A percentile compares a stretch with the other conserved stretches of the same genome.
These are phyloP conservation scores for Allium cepa DNA, from an alignment of 106 monocot genomes.

Conservation along the genomic window DNA sequence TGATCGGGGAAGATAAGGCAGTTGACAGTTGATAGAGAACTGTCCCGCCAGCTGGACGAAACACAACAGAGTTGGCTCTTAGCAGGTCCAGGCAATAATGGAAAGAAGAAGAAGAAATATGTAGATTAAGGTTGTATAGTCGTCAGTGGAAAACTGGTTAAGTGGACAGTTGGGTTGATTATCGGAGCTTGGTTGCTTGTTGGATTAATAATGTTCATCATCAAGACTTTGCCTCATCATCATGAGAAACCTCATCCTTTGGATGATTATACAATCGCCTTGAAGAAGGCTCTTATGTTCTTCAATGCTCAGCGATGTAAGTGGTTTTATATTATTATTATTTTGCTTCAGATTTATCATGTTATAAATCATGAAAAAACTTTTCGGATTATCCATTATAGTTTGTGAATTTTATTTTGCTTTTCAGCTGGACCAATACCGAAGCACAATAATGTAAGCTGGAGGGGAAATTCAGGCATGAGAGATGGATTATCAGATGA, in stretches of 20 bases:
- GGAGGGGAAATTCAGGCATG: constrained; percentile 74
- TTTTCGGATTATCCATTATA: background rate
- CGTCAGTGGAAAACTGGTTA: constrained; percentile 66
- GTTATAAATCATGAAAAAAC: background rate
- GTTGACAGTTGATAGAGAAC: no score
- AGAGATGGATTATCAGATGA: constrained; percentile 52
- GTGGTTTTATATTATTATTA: background rate
- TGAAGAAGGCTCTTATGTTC: constrained; percentile 95
- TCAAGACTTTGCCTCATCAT: constrained; percentile 63
- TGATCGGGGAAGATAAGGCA: no score
- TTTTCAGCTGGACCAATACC: constrained; percentile 49
- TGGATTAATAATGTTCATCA: constrained; percentile 66
- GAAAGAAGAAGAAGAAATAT: constrained; percentile 69
- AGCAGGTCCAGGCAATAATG: constrained; percentile 52
- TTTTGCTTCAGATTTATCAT: background rate
- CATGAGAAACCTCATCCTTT: constrained; percentile 47
- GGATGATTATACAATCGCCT: constrained; percentile 62
- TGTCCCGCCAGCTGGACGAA: constrained; percentile 77
- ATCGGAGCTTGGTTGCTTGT: constrained; percentile 48
- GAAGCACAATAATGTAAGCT: constrained; percentile 60
- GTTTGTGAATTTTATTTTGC: background rate
- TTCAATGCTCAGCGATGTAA: constrained; percentile 70
- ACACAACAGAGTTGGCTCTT: constrained; percentile 99
- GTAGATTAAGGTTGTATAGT: constrained; percentile 79
- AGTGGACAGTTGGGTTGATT: constrained; percentile 56